Percentiles rank a stretch among this genome's conserved stretches.
phyloP scores from a whole-genome alignment of 225 moss, liverwort and hornwort genomes.

The Pseudoscleropodium purum region DNA sequence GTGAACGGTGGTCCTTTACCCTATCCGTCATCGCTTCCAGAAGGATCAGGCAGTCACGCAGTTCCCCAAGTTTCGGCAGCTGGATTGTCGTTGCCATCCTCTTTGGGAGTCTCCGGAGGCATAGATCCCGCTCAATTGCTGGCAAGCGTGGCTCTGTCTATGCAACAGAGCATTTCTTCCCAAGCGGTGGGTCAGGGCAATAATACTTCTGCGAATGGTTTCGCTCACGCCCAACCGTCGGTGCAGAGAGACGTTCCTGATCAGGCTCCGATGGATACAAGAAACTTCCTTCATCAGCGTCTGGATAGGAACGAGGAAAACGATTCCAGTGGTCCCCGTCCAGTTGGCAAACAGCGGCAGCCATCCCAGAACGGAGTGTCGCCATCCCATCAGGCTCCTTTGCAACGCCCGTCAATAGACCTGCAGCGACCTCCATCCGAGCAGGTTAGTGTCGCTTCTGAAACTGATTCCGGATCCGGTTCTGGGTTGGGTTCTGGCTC shows the following conservation, averaged over 20 bases:
- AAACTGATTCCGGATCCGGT: constrained; percentile 64
- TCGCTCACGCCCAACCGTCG: constrained; percentile 3
- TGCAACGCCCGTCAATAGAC: constrained; percentile 39
- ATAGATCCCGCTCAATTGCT: constrained; percentile 30
- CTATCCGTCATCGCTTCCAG: constrained; percentile 2
- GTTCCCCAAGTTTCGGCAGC: neutral
- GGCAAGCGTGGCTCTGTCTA: constrained; percentile 34
- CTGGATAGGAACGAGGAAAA: constrained; percentile 29
- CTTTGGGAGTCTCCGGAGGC: constrained; percentile 18
- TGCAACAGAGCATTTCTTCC: constrained; percentile 25
- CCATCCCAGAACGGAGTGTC: constrained; percentile 21
- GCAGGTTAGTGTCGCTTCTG: constrained; percentile 44
- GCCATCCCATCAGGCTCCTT: constrained; percentile 12
- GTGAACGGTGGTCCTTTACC: neutral
- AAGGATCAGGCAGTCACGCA: constrained; percentile 9
- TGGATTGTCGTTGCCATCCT: constrained; percentile 20
- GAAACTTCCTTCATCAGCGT: constrained; percentile 18
- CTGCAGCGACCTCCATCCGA: constrained; percentile 50
- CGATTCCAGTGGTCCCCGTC: constrained; percentile 15
- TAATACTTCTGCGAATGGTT: constrained; percentile 12
- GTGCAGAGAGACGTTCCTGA: constrained; percentile 24
- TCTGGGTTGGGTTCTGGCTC: constrained; percentile 43
- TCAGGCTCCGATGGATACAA: constrained; percentile 15
- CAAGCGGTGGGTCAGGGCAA: constrained; percentile 17
- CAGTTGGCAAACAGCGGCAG: constrained; percentile 27